phyloP scores from a whole-genome alignment of 768 basidiomycete species.

The Strobilomyces confusus region DNA sequence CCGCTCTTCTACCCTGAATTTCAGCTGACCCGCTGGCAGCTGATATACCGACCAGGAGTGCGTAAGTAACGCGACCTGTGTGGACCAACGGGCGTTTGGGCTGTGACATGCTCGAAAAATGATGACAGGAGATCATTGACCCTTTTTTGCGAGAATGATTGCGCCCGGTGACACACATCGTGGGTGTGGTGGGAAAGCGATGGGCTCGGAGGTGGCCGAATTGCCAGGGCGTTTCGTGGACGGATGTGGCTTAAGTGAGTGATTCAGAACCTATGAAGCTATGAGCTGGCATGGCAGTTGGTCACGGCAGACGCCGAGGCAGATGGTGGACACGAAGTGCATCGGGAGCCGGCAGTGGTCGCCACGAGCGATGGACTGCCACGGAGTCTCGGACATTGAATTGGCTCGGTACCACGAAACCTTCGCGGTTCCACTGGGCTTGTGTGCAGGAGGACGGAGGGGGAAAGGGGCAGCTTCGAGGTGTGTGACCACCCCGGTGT shows the following conservation, averaged over 20 bases:
- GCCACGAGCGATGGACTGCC: background rate
- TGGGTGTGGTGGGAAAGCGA: conserved; percentile 16
- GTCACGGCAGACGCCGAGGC: background rate
- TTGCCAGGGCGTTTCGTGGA: conserved; percentile 3
- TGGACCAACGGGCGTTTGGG: conserved; percentile 6
- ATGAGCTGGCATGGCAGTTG: conserved; percentile 15
- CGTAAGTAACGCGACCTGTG: conserved; percentile 13
- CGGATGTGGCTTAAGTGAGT: conserved; percentile 14
- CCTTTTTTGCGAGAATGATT: conserved; percentile 12
- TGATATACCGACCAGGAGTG: conserved; percentile 12
- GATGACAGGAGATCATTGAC: conserved; percentile 14
- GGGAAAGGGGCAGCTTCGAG: conserved; percentile 10
- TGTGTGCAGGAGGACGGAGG: background rate
- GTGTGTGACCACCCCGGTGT: background rate
- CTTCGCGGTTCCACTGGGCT: conserved; percentile 28
- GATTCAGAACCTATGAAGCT: background rate
- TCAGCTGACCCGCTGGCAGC: conserved; percentile 15
- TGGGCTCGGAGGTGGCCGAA: conserved; percentile 10
- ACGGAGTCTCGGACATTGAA: conserved; percentile 34
- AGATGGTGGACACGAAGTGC: background rate
- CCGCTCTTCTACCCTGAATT: conserved; percentile 28
- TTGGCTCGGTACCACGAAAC: conserved; percentile 14
- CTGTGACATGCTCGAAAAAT: conserved; percentile 11
- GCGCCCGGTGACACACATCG: conserved; percentile 13
- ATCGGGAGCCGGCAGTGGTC: background rate